phyloP scores from a whole-genome alignment of 2,329 filamentous ascomycete species.

The Colletotrichum agaves region DNA sequence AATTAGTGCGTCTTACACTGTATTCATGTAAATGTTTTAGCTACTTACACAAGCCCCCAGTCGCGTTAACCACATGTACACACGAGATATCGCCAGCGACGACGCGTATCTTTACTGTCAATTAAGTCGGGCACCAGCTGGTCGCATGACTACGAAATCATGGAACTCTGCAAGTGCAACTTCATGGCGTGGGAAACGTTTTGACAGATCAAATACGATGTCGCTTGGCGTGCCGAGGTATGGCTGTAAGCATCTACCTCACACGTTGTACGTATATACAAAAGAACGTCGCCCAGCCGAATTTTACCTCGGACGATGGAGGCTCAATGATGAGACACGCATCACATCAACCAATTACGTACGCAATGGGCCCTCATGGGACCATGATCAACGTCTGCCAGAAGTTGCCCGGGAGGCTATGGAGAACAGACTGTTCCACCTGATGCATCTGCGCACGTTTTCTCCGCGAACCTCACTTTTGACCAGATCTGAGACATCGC shows the following conservation, averaged over 20 bases:
- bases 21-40: no score
- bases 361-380: neutral
- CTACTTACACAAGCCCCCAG: no score
- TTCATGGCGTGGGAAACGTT: no score
- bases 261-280: no score
- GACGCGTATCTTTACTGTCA: no score
- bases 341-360: neutral
- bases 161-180: no score
- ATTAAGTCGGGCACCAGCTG: no score
- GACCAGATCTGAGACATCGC: neutral
- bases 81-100: no score
- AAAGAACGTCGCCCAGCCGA: slow-evolving; percentile 1
- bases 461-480: neutral
- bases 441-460: neutral
- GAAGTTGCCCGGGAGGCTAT: neutral
- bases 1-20: neutral
- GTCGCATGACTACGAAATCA: no score
- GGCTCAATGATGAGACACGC: slow-evolving; percentile 18
- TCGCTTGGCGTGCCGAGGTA: neutral
- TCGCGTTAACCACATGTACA: no score
- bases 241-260: neutral
- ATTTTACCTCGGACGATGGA: slow-evolving; percentile 17
- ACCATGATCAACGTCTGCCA: neutral
- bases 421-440: neutral
- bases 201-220: neutral